These are phyloP conservation scores for Naegleria fowleri DNA, from an alignment of 208 protist species.

Conservation along the genomic window DNA sequence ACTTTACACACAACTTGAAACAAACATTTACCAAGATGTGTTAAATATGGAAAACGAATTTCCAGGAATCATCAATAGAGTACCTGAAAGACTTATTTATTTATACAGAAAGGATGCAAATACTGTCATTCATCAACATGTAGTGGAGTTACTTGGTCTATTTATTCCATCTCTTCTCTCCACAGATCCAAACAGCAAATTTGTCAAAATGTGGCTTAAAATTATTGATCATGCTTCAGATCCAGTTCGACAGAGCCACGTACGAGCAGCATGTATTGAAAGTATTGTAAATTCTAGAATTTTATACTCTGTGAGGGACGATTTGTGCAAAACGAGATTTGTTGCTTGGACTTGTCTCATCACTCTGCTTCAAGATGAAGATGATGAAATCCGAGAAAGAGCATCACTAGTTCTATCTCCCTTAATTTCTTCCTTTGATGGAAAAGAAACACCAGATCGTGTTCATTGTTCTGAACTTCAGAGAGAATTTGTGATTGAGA, in stretches of 20 bases:
- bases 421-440: not conserved
- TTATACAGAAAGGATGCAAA: not conserved
- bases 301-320: not conserved
- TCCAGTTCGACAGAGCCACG: not conserved
- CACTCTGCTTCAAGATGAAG: conserved; percentile 11
- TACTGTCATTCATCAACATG: not conserved
- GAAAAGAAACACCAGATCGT: not conserved
- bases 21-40: not conserved
- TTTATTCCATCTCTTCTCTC: not conserved
- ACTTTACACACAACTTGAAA: not conserved
- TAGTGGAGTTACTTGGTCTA: not conserved
- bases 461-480: not conserved
- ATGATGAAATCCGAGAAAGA: not conserved
- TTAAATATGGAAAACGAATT: not conserved
- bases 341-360: not conserved
- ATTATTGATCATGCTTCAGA: not conserved
- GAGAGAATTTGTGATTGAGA: not conserved
- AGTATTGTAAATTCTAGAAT: not conserved
- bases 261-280: not conserved
- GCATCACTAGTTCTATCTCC: not conserved
- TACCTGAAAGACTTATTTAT: not conserved
- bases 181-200: not conserved
- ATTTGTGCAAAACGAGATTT: not conserved
- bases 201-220: not conserved
- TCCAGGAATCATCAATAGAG: not conserved